Percentiles rank a stretch among this genome's conserved stretches.
phyloP scores from a whole-genome alignment of 1,139 yeast species.

The Hyphopichia buzzinii region DNA sequence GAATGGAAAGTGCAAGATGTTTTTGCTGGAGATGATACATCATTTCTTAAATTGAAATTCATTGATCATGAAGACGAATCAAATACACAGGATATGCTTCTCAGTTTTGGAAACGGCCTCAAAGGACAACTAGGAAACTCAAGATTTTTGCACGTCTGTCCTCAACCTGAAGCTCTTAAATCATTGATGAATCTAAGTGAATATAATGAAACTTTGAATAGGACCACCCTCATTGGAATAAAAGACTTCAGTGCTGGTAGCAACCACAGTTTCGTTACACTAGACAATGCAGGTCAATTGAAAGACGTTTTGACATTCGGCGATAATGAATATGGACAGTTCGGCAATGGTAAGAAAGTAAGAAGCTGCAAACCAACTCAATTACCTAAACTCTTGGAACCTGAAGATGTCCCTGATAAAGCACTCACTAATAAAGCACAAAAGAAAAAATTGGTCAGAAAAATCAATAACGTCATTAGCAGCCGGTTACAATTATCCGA shows the following conservation, averaged over 20 bases:
- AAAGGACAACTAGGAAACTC: conserved; percentile 89
- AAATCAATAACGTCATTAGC: conserved; percentile 33
- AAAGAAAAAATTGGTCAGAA: conserved; percentile 22
- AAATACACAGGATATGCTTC: conserved; percentile 28
- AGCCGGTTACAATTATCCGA: conserved; percentile 47
- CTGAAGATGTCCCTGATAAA: conserved; percentile 16
- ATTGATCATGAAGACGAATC: conserved; percentile 17
- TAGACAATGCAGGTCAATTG: conserved; percentile 41
- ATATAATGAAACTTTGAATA: conserved; percentile 30
- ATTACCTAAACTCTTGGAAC: conserved; percentile 59
- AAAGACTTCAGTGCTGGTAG: conserved; percentile 58
- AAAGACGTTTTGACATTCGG: conserved; percentile 81
- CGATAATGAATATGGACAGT: conserved; percentile 75
- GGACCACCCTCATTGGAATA: conserved; percentile 44
- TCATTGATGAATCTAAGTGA: conserved; percentile 45
- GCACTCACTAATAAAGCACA: conserved; percentile 5
- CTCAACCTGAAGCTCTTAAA: conserved; percentile 62
- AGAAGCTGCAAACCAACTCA: conserved; percentile 56
- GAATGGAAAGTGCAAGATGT: conserved; percentile 47
- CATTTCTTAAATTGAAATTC: conserved; percentile 50
- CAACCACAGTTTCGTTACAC: conserved; percentile 63
- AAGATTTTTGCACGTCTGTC: conserved; percentile 69
- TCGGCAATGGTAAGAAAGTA: conserved; percentile 75
- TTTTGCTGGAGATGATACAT: conserved; percentile 67
- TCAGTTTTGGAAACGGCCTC: conserved; percentile 81